phyloP scores from a whole-genome alignment of 2,329 filamentous ascomycete species.

The Cyclaneusma minus region DNA sequence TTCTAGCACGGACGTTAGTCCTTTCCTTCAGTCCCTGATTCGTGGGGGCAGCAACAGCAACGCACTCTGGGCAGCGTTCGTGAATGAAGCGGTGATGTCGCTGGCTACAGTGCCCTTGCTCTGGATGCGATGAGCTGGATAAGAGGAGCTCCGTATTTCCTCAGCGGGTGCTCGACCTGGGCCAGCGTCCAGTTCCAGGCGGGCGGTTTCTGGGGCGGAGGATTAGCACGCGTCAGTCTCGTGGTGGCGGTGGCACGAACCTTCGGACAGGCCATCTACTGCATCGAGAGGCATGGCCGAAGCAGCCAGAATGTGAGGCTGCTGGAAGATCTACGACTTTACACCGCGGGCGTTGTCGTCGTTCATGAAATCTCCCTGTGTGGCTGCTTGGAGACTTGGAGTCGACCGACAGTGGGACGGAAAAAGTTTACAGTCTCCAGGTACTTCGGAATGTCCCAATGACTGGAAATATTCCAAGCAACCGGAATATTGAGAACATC shows the following conservation, averaged over 20 bases:
- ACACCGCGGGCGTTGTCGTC: no score
- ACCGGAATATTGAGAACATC: no score
- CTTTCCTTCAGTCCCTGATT: constrained; percentile 3
- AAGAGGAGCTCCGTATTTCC: constrained; percentile 13
- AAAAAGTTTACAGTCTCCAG: no score
- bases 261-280: constrained; percentile 10
- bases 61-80: constrained; percentile 35
- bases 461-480: no score
- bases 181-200: constrained; percentile 14
- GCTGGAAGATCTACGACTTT: no score
- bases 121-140: constrained; percentile 15
- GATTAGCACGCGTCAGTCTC: background rate
- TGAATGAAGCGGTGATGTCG: constrained; percentile 43
- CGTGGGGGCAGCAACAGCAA: constrained; percentile 5
- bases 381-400: no score
- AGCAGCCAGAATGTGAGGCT: no score
- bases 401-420: no score
- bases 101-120: constrained; percentile 34
- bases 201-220: constrained; percentile 10
- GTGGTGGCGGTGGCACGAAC: constrained; percentile 2
- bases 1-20: constrained; percentile 30
- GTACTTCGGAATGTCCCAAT: no score
- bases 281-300: constrained; percentile 14
- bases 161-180: constrained; percentile 8
- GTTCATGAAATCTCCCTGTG: no score